Conservation (phyloP, 257 asterid genomes). For the Hygrophila difformis region DNA sequence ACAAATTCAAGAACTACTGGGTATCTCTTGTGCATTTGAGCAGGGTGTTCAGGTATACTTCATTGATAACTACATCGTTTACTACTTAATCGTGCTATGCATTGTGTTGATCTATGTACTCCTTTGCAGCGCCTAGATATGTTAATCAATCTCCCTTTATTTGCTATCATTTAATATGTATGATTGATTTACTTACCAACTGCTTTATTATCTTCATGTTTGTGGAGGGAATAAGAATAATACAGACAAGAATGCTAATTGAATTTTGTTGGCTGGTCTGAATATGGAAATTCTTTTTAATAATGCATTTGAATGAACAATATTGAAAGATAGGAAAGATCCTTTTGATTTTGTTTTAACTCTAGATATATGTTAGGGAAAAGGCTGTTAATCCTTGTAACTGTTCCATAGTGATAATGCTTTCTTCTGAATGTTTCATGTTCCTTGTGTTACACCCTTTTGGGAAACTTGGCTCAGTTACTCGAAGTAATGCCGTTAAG, state of each 20-base stretch:
- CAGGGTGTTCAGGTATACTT: slow-evolving; percentile 90
- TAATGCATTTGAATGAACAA: slow-evolving; percentile 8
- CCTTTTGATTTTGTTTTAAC: neutral
- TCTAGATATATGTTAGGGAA: slow-evolving; percentile 1
- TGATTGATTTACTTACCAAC: neutral
- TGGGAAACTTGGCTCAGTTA: slow-evolving; percentile 14
- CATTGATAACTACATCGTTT: slow-evolving; percentile 1
- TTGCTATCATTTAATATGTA: neutral
- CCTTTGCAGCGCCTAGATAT: slow-evolving; percentile 1
- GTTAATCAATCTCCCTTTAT: neutral
- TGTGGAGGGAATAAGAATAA: too few species aligned
- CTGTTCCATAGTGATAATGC: too few species aligned
- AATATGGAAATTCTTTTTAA: neutral
- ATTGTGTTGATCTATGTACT: neutral
- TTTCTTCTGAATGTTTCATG: slow-evolving; percentile 7
- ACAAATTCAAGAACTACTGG: slow-evolving; percentile 89
- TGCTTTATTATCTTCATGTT: too few species aligned
- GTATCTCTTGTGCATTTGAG: slow-evolving; percentile 96
- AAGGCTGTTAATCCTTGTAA: too few species aligned
- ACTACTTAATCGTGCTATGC: slow-evolving; percentile 12
- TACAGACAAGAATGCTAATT: neutral
- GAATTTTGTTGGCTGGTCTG: slow-evolving; percentile 7
- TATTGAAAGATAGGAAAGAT: slow-evolving; percentile 7
- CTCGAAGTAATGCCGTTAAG: slow-evolving; percentile 4
- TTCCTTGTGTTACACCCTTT: neutral